Percentiles rank a stretch among this genome's conserved stretches.
Conservation (phyloP, 768 basidiomycete genomes). For the Pisolithus marmoratus region DNA sequence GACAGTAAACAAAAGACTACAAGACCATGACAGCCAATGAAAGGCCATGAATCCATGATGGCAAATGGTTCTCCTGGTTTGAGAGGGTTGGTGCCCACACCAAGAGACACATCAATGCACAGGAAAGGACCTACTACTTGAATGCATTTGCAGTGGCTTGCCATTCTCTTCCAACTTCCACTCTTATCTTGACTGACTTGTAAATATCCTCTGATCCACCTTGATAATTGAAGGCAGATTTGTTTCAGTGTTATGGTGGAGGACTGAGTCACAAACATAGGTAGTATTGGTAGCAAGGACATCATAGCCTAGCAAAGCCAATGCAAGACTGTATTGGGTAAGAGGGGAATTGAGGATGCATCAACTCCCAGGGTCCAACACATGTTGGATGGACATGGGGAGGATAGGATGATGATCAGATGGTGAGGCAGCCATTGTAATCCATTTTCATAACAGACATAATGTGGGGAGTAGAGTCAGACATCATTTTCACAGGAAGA, state of each 20-base stretch:
- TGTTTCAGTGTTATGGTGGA: slow-evolving; percentile 51
- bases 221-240: slow-evolving; percentile 41
- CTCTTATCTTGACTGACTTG: no score
- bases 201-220: no score
- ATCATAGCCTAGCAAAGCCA: slow-evolving; percentile 66
- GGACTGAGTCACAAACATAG: slow-evolving; percentile 57
- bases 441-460: background rate
- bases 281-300: slow-evolving; percentile 73
- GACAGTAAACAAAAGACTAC: no score
- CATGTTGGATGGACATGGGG: background rate
- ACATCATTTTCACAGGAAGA: background rate
- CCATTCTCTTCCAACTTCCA: no score
- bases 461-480: background rate
- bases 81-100: no score
- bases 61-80: no score
- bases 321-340: slow-evolving; percentile 44
- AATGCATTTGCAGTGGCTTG: no score
- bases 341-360: background rate
- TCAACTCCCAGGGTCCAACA: background rate
- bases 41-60: no score
- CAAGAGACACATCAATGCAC: no score
- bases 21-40: no score
- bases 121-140: no score
- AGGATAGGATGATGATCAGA: background rate
- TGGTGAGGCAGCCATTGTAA: background rate